Evolutionary conservation across 805 yeast species (phyloP).

Genomic region (Starmerella stellata): DNA sequence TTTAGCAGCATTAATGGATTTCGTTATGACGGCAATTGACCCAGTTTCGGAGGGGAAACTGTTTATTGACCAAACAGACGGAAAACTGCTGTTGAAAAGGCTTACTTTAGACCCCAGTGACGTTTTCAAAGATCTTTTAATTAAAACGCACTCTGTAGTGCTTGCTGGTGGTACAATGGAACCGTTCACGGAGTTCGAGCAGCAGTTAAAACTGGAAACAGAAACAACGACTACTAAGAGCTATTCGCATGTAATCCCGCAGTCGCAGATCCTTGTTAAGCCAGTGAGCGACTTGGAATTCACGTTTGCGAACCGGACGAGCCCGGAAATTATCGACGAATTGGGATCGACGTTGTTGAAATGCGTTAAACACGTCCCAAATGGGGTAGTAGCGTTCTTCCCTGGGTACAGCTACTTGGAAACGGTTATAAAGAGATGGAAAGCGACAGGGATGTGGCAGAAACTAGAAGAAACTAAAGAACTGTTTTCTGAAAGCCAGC

Average conservation of each 20-base stretch:
- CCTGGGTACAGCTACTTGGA: conserved; percentile 66
- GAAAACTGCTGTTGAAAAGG: conserved; percentile 32
- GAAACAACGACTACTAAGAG: conserved; percentile 35
- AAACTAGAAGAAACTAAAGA: conserved; percentile 23
- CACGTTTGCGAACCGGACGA: conserved; percentile 46
- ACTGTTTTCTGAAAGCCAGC: conserved; percentile 36
- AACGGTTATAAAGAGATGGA: conserved; percentile 38
- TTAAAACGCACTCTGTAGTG: conserved; percentile 48
- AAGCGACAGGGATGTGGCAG: conserved; percentile 17
- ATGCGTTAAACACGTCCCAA: conserved; percentile 32
- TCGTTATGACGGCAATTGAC: conserved; percentile 46
- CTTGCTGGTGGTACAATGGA: conserved; percentile 95
- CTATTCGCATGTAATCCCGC: conserved; percentile 75
- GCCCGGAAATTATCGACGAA: conserved; percentile 28
- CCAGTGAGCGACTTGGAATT: conserved; percentile 42
- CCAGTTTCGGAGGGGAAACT: conserved; percentile 67
- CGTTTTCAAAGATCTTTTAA: conserved; percentile 46
- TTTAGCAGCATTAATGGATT: conserved; percentile 31
- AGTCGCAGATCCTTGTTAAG: conserved; percentile 43
- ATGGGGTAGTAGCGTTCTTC: conserved; percentile 64
- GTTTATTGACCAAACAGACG: conserved; percentile 35
- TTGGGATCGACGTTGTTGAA: conserved; percentile 35
- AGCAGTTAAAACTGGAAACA: conserved; percentile 32
- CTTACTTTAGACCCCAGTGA: conserved; percentile 65
- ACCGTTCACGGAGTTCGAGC: conserved; percentile 54